Conservation (phyloP, 352 stramenopile species). For the Pythium dissimile region DNA sequence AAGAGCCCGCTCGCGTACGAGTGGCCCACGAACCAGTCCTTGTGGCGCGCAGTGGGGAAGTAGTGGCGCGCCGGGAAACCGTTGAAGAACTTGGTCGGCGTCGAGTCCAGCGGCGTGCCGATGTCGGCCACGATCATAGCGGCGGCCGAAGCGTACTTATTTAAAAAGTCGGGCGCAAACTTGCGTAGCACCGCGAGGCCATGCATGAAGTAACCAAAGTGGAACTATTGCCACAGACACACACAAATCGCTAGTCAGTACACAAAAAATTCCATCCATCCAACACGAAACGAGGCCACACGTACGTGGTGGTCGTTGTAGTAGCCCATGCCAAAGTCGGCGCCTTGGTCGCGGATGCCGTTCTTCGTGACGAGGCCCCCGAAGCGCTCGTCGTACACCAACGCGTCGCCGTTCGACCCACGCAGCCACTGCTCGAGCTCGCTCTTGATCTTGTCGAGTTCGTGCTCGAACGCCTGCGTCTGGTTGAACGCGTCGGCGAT, state of each 20-base stretch:
- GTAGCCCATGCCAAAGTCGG: slow-evolving; percentile 87
- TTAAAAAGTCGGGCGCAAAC: slow-evolving; percentile 71
- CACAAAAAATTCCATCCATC: slow-evolving; percentile 13
- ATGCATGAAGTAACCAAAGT: slow-evolving; percentile 94
- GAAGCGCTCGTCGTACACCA: slow-evolving; percentile 93
- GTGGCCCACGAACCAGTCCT: slow-evolving; percentile 96
- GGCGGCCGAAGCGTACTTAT: slow-evolving; percentile 42
- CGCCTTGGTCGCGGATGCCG: slow-evolving; percentile 52
- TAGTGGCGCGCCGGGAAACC: slow-evolving; percentile 45
- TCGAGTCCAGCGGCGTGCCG: slow-evolving; percentile 44
- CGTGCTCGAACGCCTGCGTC: slow-evolving; percentile 33
- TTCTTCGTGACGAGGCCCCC: slow-evolving; percentile 90
- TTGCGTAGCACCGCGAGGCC: slow-evolving; percentile 72
- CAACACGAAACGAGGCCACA: too few relatives aligned
- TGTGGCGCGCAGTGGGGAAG: slow-evolving; percentile 90
- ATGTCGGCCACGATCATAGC: slow-evolving; percentile 71
- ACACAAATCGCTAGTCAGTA: background rate
- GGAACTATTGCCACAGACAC: too few relatives aligned
- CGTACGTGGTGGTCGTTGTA: slow-evolving; percentile 82
- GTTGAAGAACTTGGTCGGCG: slow-evolving; percentile 46
- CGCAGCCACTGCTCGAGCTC: slow-evolving; percentile 62
- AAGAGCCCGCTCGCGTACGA: slow-evolving; percentile 96
- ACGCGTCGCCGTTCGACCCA: slow-evolving; percentile 50
- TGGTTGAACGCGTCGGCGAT: slow-evolving; percentile 76
- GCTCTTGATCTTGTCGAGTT: slow-evolving; percentile 54